Evolutionary conservation across 2,329 filamentous ascomycete species (phyloP).

Genomic region (Apiospora rasikravindrae): DNA sequence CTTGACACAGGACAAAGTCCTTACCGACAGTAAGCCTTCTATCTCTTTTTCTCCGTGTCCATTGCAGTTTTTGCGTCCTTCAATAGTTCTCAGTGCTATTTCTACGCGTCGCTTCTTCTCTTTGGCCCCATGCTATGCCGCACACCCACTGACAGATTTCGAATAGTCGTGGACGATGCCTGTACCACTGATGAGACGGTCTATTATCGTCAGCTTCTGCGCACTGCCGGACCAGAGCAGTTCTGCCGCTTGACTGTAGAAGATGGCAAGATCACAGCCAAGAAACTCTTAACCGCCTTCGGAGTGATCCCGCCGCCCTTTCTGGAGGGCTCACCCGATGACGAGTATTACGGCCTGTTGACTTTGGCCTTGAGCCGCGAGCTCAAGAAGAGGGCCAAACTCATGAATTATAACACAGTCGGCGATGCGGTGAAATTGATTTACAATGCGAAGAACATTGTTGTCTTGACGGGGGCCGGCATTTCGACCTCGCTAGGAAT

Average conservation of each 20-base stretch:
- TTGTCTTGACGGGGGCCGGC: slow-evolving; percentile 93
- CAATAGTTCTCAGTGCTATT: background rate
- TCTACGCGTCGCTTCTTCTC: background rate
- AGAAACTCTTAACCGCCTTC: slow-evolving; percentile 87
- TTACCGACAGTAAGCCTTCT: slow-evolving; percentile 37
- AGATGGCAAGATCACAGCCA: slow-evolving; percentile 72
- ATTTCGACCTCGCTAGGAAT: slow-evolving; percentile 97
- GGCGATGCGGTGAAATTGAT: slow-evolving; percentile 86
- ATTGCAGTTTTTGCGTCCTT: background rate
- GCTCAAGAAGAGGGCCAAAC: slow-evolving; percentile 79
- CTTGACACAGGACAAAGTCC: slow-evolving; percentile 48
- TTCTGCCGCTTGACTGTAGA: slow-evolving; percentile 78
- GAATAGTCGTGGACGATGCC: slow-evolving; percentile 25
- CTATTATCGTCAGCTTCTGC: slow-evolving; percentile 72
- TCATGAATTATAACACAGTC: slow-evolving; percentile 80
- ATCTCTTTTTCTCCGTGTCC: slow-evolving; percentile 20
- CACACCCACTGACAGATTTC: slow-evolving; percentile 27
- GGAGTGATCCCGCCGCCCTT: slow-evolving; percentile 75
- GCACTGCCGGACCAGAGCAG: slow-evolving; percentile 75
- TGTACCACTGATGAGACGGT: slow-evolving; percentile 66
- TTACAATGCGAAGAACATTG: slow-evolving; percentile 77
- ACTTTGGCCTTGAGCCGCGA: slow-evolving; percentile 81
- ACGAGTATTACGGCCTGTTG: slow-evolving; percentile 76
- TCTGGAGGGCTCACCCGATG: slow-evolving; percentile 74
- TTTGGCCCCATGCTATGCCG: background rate